Conservation (phyloP, 345 rosid genomes). For the Citrus inodora region DNA sequence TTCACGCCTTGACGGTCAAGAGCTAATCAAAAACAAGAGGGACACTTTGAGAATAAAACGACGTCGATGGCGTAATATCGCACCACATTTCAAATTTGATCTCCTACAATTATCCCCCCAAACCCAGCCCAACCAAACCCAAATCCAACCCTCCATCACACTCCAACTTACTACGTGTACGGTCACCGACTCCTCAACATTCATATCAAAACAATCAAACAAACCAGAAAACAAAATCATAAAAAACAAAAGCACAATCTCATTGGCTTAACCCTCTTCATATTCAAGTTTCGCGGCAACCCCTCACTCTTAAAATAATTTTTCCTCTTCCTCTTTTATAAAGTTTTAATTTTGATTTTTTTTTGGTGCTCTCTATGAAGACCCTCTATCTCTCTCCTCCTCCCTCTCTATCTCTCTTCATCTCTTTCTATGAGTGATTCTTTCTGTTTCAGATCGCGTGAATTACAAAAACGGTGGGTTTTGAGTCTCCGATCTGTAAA, state of each 20-base stretch:
- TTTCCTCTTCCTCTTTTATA: slow-evolving; percentile 20
- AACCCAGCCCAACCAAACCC: not conserved
- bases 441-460: slow-evolving; percentile 11
- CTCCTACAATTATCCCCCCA: not conserved
- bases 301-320: slow-evolving; percentile 14
- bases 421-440: slow-evolving; percentile 6
- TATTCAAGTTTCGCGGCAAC: slow-evolving; percentile 97
- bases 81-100: slow-evolving; percentile 4
- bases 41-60: not conserved
- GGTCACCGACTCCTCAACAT: not conserved
- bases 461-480: slow-evolving; percentile 30
- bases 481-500: slow-evolving; percentile 28
- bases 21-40: not conserved
- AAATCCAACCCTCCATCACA: not conserved
- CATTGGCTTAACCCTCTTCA: slow-evolving; percentile 36
- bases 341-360: slow-evolving; percentile 11
- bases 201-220: not conserved
- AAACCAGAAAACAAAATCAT: not conserved
- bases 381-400: not conserved
- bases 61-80: not conserved
- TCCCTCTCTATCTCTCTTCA: not conserved
- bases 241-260: not conserved
- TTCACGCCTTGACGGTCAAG: not conserved
- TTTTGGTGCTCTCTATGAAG: slow-evolving; percentile 13
- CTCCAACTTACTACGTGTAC: not conserved